phyloP scores from a whole-genome alignment of 768 basidiomycete genomes.

The Sutorius australiensis region DNA sequence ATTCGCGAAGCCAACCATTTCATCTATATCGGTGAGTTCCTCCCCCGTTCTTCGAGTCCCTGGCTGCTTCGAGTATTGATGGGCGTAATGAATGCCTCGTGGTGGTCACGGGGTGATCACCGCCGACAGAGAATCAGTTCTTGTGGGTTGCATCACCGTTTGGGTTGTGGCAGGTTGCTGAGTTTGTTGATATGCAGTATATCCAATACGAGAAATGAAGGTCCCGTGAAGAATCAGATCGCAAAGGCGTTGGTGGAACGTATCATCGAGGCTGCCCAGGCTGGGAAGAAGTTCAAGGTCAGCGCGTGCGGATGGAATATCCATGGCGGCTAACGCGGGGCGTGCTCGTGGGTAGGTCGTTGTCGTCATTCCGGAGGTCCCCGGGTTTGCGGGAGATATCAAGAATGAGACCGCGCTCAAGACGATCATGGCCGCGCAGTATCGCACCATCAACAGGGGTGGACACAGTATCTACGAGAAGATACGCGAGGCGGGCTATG shows the following conservation, averaged over 20 bases:
- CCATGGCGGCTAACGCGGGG: neutral
- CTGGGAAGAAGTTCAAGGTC: slow-evolving; percentile 75
- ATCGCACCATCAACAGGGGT: slow-evolving; percentile 86
- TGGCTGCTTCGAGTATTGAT: slow-evolving; percentile 3
- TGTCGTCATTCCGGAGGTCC: slow-evolving; percentile 85
- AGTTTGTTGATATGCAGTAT: slow-evolving; percentile 48
- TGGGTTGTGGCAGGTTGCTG: neutral
- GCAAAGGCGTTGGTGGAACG: slow-evolving; percentile 79
- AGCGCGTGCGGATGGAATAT: neutral
- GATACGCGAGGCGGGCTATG: slow-evolving; percentile 69
- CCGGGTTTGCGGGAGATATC: slow-evolving; percentile 85
- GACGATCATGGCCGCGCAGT: slow-evolving; percentile 86
- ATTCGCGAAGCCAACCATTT: slow-evolving; percentile 84
- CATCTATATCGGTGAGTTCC: slow-evolving; percentile 83
- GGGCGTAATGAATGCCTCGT: slow-evolving; percentile 12
- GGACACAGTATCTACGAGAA: slow-evolving; percentile 84
- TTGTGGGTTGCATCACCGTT: slow-evolving; percentile 52
- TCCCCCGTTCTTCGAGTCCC: neutral
- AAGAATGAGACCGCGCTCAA: slow-evolving; percentile 60
- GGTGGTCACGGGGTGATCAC: slow-evolving; percentile 3
- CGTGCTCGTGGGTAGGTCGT: slow-evolving; percentile 67
- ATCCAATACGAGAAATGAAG: slow-evolving; percentile 61
- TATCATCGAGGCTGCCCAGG: slow-evolving; percentile 73
- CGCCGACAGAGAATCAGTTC: slow-evolving; percentile 70
- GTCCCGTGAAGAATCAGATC: slow-evolving; percentile 77